A percentile compares a stretch with the other conserved stretches of the same genome.
Conservation (phyloP, 106 monocot genomes). For the Dioscorea alata region DNA sequence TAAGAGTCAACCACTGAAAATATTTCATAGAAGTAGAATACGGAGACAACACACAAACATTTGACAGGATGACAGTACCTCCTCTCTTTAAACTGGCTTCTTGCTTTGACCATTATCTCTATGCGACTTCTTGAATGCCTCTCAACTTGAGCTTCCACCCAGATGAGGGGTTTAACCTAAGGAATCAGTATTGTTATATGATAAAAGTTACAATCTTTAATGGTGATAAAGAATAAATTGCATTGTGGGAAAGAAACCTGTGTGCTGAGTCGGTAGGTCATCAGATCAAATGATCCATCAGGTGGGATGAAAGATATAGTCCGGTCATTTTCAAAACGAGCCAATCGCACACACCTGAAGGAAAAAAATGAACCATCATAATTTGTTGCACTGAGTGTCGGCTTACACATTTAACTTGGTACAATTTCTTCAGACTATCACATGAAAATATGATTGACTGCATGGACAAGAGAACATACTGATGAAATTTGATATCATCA, state of each 20-base stretch:
- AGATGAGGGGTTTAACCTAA: conserved; percentile 89
- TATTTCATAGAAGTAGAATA: background rate
- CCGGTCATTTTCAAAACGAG: conserved; percentile 98
- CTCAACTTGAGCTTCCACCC: conserved; percentile 98
- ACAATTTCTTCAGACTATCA: background rate
- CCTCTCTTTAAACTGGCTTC: conserved; percentile 98
- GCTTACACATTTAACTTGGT: background rate
- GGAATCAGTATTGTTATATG: background rate
- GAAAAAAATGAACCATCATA: background rate
- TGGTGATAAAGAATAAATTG: background rate
- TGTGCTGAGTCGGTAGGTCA: conserved; percentile 96
- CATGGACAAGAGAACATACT: conserved; percentile 30
- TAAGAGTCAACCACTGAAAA: background rate
- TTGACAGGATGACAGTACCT: conserved; percentile 33
- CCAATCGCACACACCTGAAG: conserved; percentile 86
- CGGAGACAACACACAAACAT: background rate
- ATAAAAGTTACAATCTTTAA: background rate
- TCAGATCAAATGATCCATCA: conserved; percentile 93
- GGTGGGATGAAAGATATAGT: conserved; percentile 99
- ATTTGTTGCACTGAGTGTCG: background rate
- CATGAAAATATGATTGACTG: background rate
- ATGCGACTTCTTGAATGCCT: conserved; percentile 96
- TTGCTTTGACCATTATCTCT: conserved; percentile 84
- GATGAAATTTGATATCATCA: conserved; percentile 98
- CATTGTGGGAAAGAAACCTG: conserved; percentile 41